A percentile compares a stretch with the other conserved stretches of the same genome.
phyloP scores from a whole-genome alignment of 129 eudicot genomes.

The Helianthus annuus region DNA sequence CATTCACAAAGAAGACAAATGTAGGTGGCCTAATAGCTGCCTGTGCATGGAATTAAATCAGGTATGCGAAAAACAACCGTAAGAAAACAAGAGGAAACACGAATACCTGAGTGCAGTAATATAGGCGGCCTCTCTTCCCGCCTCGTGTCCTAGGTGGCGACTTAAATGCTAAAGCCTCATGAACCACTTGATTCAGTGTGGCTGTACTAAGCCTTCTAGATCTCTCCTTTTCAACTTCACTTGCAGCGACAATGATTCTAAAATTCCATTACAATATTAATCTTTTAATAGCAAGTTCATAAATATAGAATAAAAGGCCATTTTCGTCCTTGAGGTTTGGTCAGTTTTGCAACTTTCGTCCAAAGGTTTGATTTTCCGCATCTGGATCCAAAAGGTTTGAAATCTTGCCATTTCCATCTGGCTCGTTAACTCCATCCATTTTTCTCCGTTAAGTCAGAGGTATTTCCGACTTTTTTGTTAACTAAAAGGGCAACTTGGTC shows the following conservation, averaged over 20 bases:
- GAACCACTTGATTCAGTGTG: slow-evolving; percentile 79
- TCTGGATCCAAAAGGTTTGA: no score
- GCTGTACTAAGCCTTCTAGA: slow-evolving; percentile 93
- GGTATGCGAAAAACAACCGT: slow-evolving; percentile 11
- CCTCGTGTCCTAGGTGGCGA: slow-evolving; percentile 98
- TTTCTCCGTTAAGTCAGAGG: no score
- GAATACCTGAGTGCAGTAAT: slow-evolving; percentile 91
- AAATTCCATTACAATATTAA: slow-evolving; percentile 11
- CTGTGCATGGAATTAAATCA: slow-evolving; percentile 41
- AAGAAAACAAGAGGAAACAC: not conserved
- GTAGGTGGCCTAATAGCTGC: slow-evolving; percentile 98
- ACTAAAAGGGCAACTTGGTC: no score
- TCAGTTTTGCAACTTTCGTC: no score
- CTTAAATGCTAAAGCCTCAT: slow-evolving; percentile 93
- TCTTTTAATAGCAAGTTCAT: not conserved
- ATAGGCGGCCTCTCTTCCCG: slow-evolving; percentile 93
- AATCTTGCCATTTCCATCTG: no score
- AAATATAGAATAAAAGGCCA: not conserved
- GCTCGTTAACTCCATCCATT: no score
- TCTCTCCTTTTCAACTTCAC: slow-evolving; percentile 89
- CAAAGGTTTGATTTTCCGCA: no score
- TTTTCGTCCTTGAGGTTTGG: no score
- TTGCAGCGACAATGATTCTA: slow-evolving; percentile 90
- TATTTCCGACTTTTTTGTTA: no score
- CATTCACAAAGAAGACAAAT: slow-evolving; percentile 98